Evolutionary conservation across 2,329 filamentous ascomycete genomes (phyloP).

Genomic region (Penicillium freii): DNA sequence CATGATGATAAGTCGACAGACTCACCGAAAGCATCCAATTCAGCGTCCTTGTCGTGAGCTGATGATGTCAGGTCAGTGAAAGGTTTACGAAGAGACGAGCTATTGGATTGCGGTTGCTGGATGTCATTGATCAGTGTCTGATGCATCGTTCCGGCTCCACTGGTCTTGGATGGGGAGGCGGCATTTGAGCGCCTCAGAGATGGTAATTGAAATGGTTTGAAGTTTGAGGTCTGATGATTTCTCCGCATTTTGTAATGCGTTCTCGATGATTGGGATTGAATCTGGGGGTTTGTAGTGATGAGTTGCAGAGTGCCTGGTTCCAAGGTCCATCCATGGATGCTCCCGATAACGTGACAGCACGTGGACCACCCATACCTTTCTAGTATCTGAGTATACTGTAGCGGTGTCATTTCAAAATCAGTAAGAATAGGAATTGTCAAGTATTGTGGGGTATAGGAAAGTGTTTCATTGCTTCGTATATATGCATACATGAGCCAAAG

Average conservation of each 20-base stretch:
- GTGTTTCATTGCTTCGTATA: slow-evolving; percentile 27
- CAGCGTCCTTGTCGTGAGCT: slow-evolving; percentile 25
- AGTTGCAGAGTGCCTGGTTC: background rate
- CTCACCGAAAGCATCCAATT: slow-evolving; percentile 53
- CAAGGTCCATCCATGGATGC: background rate
- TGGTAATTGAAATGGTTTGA: slow-evolving; percentile 9
- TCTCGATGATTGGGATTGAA: background rate
- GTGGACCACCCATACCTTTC: background rate
- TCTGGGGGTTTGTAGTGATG: background rate
- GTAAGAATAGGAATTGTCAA: background rate
- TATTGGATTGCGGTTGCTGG: slow-evolving; percentile 12
- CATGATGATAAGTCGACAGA: background rate
- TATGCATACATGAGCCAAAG: slow-evolving; percentile 27
- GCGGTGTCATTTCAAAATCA: background rate
- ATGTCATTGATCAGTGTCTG: slow-evolving; percentile 26
- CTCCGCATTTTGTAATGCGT: slow-evolving; percentile 19
- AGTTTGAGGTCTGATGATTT: slow-evolving; percentile 4
- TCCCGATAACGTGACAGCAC: slow-evolving; percentile 11
- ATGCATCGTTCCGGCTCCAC: slow-evolving; percentile 13
- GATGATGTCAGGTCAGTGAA: background rate
- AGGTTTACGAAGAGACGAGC: background rate
- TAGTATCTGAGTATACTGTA: too few species aligned
- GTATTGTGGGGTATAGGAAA: slow-evolving; percentile 12
- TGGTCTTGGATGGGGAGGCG: slow-evolving; percentile 10
- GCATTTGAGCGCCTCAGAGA: slow-evolving; percentile 13